These are phyloP conservation scores for Flagelloscypha sp. DNA, from an alignment of 768 basidiomycete genomes.

Conservation along the genomic window DNA sequence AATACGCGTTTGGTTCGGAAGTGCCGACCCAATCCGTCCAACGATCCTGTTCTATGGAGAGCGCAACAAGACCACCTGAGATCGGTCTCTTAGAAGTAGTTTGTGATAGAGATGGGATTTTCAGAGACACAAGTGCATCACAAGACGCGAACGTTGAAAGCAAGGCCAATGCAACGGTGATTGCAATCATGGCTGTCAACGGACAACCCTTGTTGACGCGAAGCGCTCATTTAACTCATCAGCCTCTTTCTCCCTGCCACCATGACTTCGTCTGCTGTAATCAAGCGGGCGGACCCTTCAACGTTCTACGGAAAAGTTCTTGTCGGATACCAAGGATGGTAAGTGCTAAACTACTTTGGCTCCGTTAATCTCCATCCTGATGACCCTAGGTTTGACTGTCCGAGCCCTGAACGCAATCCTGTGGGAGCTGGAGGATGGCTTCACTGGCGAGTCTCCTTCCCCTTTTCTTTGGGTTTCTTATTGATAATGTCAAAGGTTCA, in stretches of 20 bases:
- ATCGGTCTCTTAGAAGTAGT: too few species aligned
- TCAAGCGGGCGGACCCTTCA: conserved; percentile 51
- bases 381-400: conserved; percentile 57
- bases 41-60: conserved; percentile 64
- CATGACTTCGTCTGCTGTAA: conserved; percentile 1
- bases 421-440: conserved; percentile 76
- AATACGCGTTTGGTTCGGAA: conserved; percentile 48
- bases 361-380: neutral
- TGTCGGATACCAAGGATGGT: conserved; percentile 88
- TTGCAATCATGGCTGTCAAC: too few species aligned
- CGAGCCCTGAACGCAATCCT: conserved; percentile 60
- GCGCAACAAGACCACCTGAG: conserved; percentile 48
- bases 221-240: too few species aligned
- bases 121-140: too few species aligned
- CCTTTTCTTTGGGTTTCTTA: too few species aligned
- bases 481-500: conserved; percentile 30
- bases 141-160: too few species aligned
- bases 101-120: too few species aligned
- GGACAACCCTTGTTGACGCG: too few species aligned
- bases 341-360: conserved; percentile 13
- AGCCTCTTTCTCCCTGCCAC: too few species aligned
- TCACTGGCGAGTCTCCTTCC: conserved; percentile 74
- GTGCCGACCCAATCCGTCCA: conserved; percentile 63
- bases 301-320: conserved; percentile 81
- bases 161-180: too few species aligned